Evolutionary conservation across 768 basidiomycete species (phyloP).

Genomic region (Cantharellus cinnabarinus): DNA sequence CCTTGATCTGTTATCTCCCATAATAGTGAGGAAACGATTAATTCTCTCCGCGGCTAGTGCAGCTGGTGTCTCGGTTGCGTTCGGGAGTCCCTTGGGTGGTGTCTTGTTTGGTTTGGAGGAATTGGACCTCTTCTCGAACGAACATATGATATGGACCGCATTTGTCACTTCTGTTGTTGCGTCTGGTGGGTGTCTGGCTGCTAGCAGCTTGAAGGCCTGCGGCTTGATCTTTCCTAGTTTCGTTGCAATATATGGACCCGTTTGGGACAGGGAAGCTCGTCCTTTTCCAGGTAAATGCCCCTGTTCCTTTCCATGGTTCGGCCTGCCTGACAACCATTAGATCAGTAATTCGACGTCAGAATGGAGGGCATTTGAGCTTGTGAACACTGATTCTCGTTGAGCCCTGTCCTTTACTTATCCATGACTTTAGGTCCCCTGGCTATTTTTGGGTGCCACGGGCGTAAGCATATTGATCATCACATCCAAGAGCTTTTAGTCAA

Average conservation of each 20-base stretch:
- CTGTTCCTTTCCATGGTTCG: background rate
- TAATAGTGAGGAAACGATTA: constrained; percentile 55
- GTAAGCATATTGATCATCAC: constrained; percentile 18
- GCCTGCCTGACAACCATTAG: constrained; percentile 13
- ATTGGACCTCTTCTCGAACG: constrained; percentile 8
- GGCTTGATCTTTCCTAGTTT: constrained; percentile 27
- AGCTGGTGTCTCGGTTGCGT: constrained; percentile 74
- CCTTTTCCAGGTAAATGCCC: constrained; percentile 38
- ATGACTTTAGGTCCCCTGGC: constrained; percentile 42
- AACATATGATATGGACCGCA: constrained; percentile 46
- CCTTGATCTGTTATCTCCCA: background rate
- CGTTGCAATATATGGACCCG: constrained; percentile 66
- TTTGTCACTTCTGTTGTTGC: constrained; percentile 81
- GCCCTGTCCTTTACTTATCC: background rate
- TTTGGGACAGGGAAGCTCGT: constrained; percentile 74
- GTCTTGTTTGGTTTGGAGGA: constrained; percentile 66
- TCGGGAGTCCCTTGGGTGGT: constrained; percentile 71
- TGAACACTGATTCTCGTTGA: constrained; percentile 14
- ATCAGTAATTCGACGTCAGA: constrained; percentile 37
- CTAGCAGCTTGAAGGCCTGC: background rate
- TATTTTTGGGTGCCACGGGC: constrained; percentile 39
- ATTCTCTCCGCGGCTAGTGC: constrained; percentile 66
- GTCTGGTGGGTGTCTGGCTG: background rate
- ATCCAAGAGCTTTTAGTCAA: background rate
- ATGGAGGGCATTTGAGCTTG: constrained; percentile 57